Conservation (phyloP, 352 stramenopile genomes). For the Phytophthora rubi region DNA sequence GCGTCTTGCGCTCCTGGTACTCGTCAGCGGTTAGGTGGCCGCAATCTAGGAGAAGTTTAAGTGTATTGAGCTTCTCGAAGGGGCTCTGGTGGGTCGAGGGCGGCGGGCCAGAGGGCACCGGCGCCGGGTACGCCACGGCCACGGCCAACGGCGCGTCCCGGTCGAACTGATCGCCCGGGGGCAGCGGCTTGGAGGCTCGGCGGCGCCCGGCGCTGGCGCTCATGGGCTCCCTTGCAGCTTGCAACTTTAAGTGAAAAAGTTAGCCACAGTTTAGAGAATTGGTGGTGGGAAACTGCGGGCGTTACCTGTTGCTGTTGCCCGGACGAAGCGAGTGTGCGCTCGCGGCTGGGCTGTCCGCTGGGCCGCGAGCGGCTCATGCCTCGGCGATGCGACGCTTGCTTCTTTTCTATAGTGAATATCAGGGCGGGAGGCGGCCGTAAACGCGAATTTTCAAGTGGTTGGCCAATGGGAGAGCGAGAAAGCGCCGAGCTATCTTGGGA, state of each 20-base stretch:
- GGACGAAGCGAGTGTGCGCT: conserved; percentile 21
- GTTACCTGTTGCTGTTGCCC: conserved; percentile 21
- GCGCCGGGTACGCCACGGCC: conserved; percentile 30
- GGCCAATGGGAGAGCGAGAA: conserved; percentile 17
- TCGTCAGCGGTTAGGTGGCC: conserved; percentile 80
- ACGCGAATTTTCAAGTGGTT: not conserved
- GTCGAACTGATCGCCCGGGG: conserved; percentile 18
- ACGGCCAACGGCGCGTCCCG: conserved; percentile 27
- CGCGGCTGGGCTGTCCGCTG: conserved; percentile 1
- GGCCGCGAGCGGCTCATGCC: conserved; percentile 16
- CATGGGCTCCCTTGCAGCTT: conserved; percentile 9
- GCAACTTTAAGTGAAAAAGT: not conserved
- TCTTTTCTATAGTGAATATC: conserved; percentile 13
- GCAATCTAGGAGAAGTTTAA: conserved; percentile 82
- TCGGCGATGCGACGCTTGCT: conserved; percentile 16
- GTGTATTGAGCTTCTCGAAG: conserved; percentile 88
- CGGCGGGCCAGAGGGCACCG: not conserved
- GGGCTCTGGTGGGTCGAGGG: conserved; percentile 40
- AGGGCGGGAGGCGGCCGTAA: not conserved
- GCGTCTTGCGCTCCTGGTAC: conserved; percentile 84
- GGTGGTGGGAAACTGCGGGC: not conserved
- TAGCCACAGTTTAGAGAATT: conserved; percentile 3
- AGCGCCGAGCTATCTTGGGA: conserved; percentile 2
- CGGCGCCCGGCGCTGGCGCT: conserved; percentile 18
- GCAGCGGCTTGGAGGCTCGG: conserved; percentile 21